Conservation (phyloP, 2,329 filamentous ascomycete species). For the Ascochyta koolunga region DNA sequence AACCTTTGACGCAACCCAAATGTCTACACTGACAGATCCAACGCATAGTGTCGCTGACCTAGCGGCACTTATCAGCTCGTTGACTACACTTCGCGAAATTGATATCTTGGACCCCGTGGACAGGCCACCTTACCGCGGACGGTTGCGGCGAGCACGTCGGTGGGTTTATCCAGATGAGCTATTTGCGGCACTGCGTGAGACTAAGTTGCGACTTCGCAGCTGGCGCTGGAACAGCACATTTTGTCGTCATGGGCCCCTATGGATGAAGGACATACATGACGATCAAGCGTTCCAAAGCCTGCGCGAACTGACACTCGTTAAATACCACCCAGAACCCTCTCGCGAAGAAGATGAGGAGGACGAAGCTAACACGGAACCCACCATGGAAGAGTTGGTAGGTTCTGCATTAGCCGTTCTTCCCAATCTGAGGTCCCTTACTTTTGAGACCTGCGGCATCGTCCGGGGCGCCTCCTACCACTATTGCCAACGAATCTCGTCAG, state of each 20-base stretch:
- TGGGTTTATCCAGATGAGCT: slow-evolving; percentile 74
- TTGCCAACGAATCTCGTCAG: slow-evolving; percentile 70
- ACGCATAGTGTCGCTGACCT: slow-evolving; percentile 63
- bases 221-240: slow-evolving; percentile 65
- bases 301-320: slow-evolving; percentile 43
- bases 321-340: slow-evolving; percentile 36
- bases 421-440: slow-evolving; percentile 68
- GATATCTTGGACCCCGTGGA: slow-evolving; percentile 76
- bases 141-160: slow-evolving; percentile 58
- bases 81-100: slow-evolving; percentile 71
- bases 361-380: slow-evolving; percentile 23
- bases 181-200: slow-evolving; percentile 66
- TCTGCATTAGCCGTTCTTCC: slow-evolving; percentile 65
- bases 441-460: slow-evolving; percentile 76
- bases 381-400: slow-evolving; percentile 52
- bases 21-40: slow-evolving; percentile 60
- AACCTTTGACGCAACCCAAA: slow-evolving; percentile 69
- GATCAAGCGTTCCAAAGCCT: slow-evolving; percentile 46
- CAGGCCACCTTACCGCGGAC: slow-evolving; percentile 66
- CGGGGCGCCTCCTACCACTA: slow-evolving; percentile 70
- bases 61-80: slow-evolving; percentile 63
- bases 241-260: slow-evolving; percentile 40
- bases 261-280: slow-evolving; percentile 56
- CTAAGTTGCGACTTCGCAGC: slow-evolving; percentile 53
- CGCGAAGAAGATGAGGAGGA: slow-evolving; percentile 22